Percentiles rank a stretch among this genome's conserved stretches.
phyloP scores from a whole-genome alignment of 345 rosid genomes.

The Odontarrhena argentea region DNA sequence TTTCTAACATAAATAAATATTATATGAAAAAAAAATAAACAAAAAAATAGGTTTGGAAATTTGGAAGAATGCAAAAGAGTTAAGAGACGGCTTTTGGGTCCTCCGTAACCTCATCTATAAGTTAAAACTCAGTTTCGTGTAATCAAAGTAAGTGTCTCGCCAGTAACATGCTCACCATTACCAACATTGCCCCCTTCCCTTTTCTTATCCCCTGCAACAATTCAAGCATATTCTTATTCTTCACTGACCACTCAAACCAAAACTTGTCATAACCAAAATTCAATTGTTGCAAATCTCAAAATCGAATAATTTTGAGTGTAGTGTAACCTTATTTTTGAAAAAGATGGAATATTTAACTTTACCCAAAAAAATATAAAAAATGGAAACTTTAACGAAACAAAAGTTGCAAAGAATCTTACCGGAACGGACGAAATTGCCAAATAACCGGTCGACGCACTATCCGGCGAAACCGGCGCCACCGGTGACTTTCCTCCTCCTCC shows the following conservation, averaged over 20 bases:
- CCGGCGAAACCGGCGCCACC: constrained; percentile 29
- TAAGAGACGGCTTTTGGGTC: constrained; percentile 9
- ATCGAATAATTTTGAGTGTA: constrained; percentile 25
- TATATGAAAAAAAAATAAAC: constrained; percentile 1
- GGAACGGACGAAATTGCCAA: constrained; percentile 51
- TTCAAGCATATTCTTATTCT: constrained; percentile 1
- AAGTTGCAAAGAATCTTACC: constrained; percentile 41
- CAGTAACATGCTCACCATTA: constrained; percentile 37
- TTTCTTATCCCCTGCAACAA: constrained; percentile 36
- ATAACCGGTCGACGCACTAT: constrained; percentile 48
- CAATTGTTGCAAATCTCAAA: background rate
- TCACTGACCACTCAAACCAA: constrained; percentile 20
- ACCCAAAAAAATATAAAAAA: background rate
- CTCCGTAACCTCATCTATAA: constrained; percentile 16
- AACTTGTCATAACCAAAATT: background rate
- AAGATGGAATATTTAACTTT: constrained; percentile 23
- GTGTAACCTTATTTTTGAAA: background rate
- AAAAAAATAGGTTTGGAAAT: constrained; percentile 21
- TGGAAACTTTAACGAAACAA: constrained; percentile 16
- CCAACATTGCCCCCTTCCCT: constrained; percentile 19
- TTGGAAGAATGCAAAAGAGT: constrained; percentile 28
- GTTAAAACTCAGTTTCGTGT: constrained; percentile 31
- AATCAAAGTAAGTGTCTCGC: constrained; percentile 36
- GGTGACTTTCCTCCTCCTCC: constrained; percentile 29
- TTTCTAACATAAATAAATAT: constrained; percentile 25